Conservation (phyloP, 2,329 filamentous ascomycete species). For the Myriosclerotinia scirpicola region DNA sequence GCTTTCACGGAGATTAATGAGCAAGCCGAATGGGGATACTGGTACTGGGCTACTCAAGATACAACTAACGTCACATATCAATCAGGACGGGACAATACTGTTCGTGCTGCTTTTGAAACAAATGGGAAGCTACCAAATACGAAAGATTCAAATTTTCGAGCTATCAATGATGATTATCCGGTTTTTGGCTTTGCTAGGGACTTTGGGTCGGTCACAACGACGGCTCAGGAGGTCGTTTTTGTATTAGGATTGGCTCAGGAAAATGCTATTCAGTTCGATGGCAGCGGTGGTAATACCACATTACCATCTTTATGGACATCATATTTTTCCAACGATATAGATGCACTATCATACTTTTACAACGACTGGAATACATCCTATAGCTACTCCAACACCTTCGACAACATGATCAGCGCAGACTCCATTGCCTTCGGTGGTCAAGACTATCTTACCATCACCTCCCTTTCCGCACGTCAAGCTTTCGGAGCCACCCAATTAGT, state of each 20-base stretch:
- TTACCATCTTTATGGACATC: conserved; percentile 77
- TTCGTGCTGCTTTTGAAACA: conserved; percentile 65
- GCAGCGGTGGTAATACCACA: conserved; percentile 60
- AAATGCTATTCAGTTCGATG: conserved; percentile 73
- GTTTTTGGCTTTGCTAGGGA: conserved; percentile 76
- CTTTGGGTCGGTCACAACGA: conserved; percentile 44
- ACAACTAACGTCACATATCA: conserved; percentile 61
- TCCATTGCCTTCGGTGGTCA: conserved; percentile 66
- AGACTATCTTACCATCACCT: conserved; percentile 47
- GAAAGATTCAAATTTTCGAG: conserved; percentile 64
- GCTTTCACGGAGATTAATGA: conserved; percentile 68
- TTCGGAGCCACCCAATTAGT: conserved; percentile 48
- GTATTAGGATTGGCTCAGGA: conserved; percentile 77
- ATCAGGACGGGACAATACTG: conserved; percentile 63
- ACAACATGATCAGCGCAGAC: conserved; percentile 66
- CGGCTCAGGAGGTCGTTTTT: conserved; percentile 52
- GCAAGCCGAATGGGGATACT: conserved; percentile 77
- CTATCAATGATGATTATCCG: conserved; percentile 69
- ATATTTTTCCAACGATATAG: conserved; percentile 62
- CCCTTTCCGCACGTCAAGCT: conserved; percentile 51
- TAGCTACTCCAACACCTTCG: conserved; percentile 61
- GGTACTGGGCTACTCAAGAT: conserved; percentile 70
- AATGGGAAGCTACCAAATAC: conserved; percentile 62
- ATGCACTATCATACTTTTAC: conserved; percentile 71
- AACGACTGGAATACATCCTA: conserved; percentile 65